Percentiles rank a stretch among this genome's conserved stretches.
phyloP scores from a whole-genome alignment of 1,139 yeast species.

The Zygoascus hellenicus region DNA sequence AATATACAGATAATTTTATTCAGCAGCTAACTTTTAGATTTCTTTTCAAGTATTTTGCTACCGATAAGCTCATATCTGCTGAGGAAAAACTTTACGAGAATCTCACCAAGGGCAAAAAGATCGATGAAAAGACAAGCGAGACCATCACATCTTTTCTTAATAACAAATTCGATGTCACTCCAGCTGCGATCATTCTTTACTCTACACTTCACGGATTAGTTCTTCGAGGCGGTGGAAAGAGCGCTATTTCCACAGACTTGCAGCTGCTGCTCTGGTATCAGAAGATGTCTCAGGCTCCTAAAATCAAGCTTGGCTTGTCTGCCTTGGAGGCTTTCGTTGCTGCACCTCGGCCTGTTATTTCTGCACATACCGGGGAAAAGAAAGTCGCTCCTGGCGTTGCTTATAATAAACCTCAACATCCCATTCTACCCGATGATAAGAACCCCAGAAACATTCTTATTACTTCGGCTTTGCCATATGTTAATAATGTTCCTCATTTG shows the following conservation, averaged over 20 bases:
- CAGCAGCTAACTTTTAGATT: constrained; percentile 28
- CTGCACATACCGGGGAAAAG: constrained; percentile 52
- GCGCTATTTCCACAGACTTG: constrained; percentile 29
- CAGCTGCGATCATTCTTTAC: constrained; percentile 28
- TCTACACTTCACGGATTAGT: constrained; percentile 31
- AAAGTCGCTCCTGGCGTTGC: constrained; percentile 37
- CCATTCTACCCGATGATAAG: constrained; percentile 51
- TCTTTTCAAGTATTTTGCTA: constrained; percentile 27
- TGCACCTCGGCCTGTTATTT: constrained; percentile 42
- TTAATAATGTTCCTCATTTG: constrained; percentile 95
- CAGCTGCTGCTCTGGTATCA: constrained; percentile 32
- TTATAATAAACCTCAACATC: constrained; percentile 27
- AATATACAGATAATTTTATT: too few species aligned
- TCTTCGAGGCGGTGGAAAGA: constrained; percentile 25
- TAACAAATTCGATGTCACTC: constrained; percentile 16
- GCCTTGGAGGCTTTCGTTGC: constrained; percentile 23
- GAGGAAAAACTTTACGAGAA: constrained; percentile 27
- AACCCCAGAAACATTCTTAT: constrained; percentile 75
- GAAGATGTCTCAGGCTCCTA: constrained; percentile 22
- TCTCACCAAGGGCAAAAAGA: constrained; percentile 24
- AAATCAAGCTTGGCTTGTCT: constrained; percentile 16
- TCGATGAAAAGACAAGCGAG: constrained; percentile 21
- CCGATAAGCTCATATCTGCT: constrained; percentile 20
- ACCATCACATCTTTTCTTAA: constrained; percentile 14
- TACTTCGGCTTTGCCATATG: constrained; percentile 96